Evolutionary conservation across 1,139 yeast genomes (phyloP), one percentile per base, ranked within the genome.

Genomic region (Sugiyamaella novakii): DNA sequence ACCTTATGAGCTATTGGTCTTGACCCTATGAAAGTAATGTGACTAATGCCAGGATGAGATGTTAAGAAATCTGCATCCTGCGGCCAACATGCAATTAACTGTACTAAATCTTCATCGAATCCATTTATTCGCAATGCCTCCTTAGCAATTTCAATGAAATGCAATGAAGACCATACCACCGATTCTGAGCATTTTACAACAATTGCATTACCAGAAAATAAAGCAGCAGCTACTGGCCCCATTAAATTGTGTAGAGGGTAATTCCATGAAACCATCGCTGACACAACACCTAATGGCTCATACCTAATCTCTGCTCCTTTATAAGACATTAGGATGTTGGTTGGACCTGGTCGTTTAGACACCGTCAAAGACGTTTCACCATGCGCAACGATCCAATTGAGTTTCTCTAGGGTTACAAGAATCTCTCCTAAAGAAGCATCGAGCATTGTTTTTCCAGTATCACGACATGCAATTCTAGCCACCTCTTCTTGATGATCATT

Each of bases 351-450:
- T 56, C 98, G 79, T 49, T 74, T 76, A 8, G 94, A 84, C 1
- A 92, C 84, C 42, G 76, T 72, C 55, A 92, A 73, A 0, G 87
- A 79, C 17, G 70, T 70, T 59, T 84, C 94, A 27, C 98, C 98
- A 64, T 92, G 81, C 56, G 83, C 78, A 46, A 87, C 75, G 43
- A 86, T 83, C 98, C 98, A 92, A 58, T 84, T 83, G 60, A 91
- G 71, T 67, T 92, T 92, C 65, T 92, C 98, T 57, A 91, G 74
- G 0, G 98, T 91, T 8, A 89, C 98, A 80, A 92, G 78, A 47
- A 72, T 69, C 56, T 92, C 98, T 39, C 98, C 98, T 84, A 92
- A 83, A 51, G 92, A 84, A 2, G 98, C 98, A 71, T 92, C 98
- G 39, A 92, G 74, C 82, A 86, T 83, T 2, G 98, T 91, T 66